Percentiles rank a stretch among this genome's conserved stretches.
phyloP scores from a whole-genome alignment of 2,329 filamentous ascomycete species.

The Phialophora chinensis region DNA sequence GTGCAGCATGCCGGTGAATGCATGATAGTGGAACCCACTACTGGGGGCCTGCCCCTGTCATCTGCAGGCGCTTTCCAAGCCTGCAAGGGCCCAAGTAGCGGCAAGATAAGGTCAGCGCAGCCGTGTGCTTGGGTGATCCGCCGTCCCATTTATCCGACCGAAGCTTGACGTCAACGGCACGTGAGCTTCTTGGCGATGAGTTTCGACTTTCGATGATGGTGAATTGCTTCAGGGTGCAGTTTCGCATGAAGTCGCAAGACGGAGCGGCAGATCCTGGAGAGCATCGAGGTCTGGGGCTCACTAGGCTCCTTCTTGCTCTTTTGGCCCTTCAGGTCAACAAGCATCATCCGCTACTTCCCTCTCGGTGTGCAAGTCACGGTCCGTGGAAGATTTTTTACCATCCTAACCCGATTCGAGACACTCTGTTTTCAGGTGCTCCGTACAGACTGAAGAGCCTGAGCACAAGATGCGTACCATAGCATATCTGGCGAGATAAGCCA shows the following conservation, averaged over 20 bases:
- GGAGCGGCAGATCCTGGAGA: not conserved
- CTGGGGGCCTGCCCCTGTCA: not conserved
- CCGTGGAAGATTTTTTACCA: not conserved
- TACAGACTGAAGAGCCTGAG: not conserved
- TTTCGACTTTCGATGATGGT: not conserved
- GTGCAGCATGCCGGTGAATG: not conserved
- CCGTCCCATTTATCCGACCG: slow-evolving; percentile 3
- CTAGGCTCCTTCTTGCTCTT: not conserved
- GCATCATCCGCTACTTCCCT: not conserved
- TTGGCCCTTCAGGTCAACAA: too few species aligned
- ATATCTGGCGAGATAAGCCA: not conserved
- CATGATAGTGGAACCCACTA: not conserved
- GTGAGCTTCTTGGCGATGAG: not conserved
- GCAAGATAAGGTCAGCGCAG: slow-evolving; percentile 2
- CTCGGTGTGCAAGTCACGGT: not conserved
- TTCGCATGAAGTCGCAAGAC: not conserved
- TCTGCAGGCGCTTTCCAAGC: not conserved
- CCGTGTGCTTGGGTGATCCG: not conserved
- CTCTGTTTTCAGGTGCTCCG: not conserved
- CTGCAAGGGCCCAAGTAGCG: slow-evolving; percentile 6
- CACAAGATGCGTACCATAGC: not conserved
- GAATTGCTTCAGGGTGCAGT: not conserved
- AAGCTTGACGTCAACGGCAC: slow-evolving; percentile 7
- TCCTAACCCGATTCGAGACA: not conserved
- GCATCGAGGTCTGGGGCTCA: not conserved